A percentile compares a stretch with the other conserved stretches of the same genome.
These are phyloP conservation scores for Friedmanniomyces simplex DNA, from an alignment of 495 filamentous ascomycete genomes.

Conservation along the genomic window DNA sequence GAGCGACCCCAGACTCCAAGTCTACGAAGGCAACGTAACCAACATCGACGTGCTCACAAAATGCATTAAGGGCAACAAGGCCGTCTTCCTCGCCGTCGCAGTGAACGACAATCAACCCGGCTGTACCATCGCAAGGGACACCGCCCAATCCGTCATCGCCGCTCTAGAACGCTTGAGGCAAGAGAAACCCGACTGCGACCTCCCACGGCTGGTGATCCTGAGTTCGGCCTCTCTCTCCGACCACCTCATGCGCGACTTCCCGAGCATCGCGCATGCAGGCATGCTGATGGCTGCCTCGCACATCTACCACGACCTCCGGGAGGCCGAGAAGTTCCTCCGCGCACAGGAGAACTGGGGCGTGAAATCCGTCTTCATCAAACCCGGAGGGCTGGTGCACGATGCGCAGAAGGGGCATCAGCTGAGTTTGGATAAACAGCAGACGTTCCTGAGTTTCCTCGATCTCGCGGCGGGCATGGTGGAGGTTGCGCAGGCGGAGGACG, in stretches of 20 bases:
- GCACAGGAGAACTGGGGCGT: slow-evolving; percentile 30
- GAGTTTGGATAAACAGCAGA: slow-evolving; percentile 28
- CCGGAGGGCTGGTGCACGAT: slow-evolving; percentile 34
- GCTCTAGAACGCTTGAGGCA: slow-evolving; percentile 26
- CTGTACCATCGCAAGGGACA: slow-evolving; percentile 28
- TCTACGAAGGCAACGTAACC: slow-evolving; percentile 34
- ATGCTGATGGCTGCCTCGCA: slow-evolving; percentile 20
- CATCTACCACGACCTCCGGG: slow-evolving; percentile 32
- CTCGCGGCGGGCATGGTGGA: slow-evolving; percentile 41
- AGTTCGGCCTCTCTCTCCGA: slow-evolving; percentile 33
- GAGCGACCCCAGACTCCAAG: slow-evolving; percentile 21
- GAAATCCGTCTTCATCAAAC: slow-evolving; percentile 36
- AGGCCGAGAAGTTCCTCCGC: slow-evolving; percentile 32
- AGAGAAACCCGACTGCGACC: neutral
- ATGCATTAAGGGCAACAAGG: slow-evolving; percentile 27
- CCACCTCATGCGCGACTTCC: slow-evolving; percentile 23
- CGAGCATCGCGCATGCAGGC: slow-evolving; percentile 16
- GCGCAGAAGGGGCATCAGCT: slow-evolving; percentile 34
- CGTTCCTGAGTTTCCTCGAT: slow-evolving; percentile 35
- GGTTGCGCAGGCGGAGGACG: slow-evolving; percentile 32
- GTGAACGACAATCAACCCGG: slow-evolving; percentile 35
- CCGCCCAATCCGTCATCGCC: slow-evolving; percentile 25
- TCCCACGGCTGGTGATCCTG: slow-evolving; percentile 35
- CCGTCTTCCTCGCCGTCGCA: slow-evolving; percentile 32
- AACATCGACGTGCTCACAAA: slow-evolving; percentile 28